A percentile compares a stretch with the other conserved stretches of the same genome.
These are phyloP conservation scores for Moesziomyces antarcticus DNA, from an alignment of 1,284 basidiomycete genomes.

Conservation along the genomic window DNA sequence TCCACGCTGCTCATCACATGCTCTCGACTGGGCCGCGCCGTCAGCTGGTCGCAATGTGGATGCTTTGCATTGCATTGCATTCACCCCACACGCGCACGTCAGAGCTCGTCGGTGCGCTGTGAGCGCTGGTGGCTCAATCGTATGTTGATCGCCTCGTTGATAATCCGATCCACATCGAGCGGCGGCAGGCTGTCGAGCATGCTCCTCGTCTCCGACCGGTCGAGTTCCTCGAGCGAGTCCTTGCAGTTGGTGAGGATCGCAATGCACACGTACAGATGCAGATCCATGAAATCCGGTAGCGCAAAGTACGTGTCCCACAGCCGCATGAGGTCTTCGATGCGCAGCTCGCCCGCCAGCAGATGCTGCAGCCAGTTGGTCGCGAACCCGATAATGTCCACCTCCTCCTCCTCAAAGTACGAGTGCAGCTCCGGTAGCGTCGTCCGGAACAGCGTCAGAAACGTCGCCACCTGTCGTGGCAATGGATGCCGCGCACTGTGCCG, in stretches of 20 bases:
- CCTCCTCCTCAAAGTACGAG: slow-evolving; percentile 68
- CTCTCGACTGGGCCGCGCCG: too few species aligned
- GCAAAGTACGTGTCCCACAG: slow-evolving; percentile 68
- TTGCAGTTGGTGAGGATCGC: slow-evolving; percentile 67
- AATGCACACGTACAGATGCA: slow-evolving; percentile 68
- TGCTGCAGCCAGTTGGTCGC: slow-evolving; percentile 66
- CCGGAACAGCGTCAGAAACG: slow-evolving; percentile 67
- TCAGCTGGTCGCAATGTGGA: too few species aligned
- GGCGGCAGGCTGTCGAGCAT: slow-evolving; percentile 65
- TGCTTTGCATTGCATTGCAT: too few species aligned
- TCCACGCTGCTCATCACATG: too few species aligned
- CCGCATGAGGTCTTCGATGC: slow-evolving; percentile 65
- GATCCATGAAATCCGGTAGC: slow-evolving; percentile 61
- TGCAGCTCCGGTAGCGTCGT: slow-evolving; percentile 66
- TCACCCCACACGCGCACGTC: not conserved
- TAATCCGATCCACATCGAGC: slow-evolving; percentile 64
- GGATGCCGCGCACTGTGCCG: slow-evolving; percentile 51
- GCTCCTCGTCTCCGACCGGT: slow-evolving; percentile 65
- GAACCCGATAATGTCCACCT: slow-evolving; percentile 64
- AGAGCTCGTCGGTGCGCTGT: slow-evolving; percentile 23
- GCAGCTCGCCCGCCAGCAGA: slow-evolving; percentile 64
- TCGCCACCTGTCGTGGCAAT: slow-evolving; percentile 59
- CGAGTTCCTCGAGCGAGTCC: slow-evolving; percentile 67
- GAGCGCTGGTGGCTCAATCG: slow-evolving; percentile 59
- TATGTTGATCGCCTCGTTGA: slow-evolving; percentile 67